A percentile compares a stretch with the other conserved stretches of the same genome.
Evolutionary conservation across 2,329 filamentous ascomycete genomes (phyloP).

Genomic region (Talaromyces funiculosus): DNA sequence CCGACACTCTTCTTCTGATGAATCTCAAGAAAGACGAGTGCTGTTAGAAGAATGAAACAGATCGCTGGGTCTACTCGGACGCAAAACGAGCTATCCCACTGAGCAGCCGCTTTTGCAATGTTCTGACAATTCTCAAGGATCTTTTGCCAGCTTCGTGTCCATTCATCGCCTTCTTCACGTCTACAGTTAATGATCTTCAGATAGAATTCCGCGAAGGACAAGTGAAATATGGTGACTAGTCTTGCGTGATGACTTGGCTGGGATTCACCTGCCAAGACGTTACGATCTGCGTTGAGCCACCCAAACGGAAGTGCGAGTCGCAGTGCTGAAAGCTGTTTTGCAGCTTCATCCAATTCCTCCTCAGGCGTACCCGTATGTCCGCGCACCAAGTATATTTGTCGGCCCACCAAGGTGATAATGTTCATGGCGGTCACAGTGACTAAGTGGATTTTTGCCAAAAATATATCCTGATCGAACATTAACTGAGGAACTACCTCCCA

Average conservation of each 20-base stretch:
- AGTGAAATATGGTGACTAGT: neutral
- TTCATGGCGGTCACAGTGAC: conserved; percentile 1
- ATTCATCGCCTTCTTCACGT: conserved; percentile 22
- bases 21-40: conserved; percentile 27
- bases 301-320: neutral
- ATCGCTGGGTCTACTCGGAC: conserved; percentile 32
- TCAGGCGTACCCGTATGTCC: neutral
- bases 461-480: neutral
- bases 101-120: conserved; percentile 23
- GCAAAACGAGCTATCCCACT: conserved; percentile 31
- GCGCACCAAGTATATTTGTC: neutral
- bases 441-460: neutral
- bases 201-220: neutral
- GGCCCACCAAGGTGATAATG: neutral
- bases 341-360: neutral
- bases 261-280: neutral
- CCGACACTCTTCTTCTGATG: conserved; percentile 16
- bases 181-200: conserved; percentile 14
- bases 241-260: neutral
- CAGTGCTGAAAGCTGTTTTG: neutral
- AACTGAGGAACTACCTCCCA: neutral
- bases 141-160: conserved; percentile 25
- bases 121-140: conserved; percentile 29
- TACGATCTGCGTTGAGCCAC: neutral
- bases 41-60: conserved; percentile 27